Evolutionary conservation across 2,329 filamentous ascomycete genomes (phyloP), one percentile per base, ranked within the genome.

Genomic region (Colletotrichum neosansevieriae): DNA sequence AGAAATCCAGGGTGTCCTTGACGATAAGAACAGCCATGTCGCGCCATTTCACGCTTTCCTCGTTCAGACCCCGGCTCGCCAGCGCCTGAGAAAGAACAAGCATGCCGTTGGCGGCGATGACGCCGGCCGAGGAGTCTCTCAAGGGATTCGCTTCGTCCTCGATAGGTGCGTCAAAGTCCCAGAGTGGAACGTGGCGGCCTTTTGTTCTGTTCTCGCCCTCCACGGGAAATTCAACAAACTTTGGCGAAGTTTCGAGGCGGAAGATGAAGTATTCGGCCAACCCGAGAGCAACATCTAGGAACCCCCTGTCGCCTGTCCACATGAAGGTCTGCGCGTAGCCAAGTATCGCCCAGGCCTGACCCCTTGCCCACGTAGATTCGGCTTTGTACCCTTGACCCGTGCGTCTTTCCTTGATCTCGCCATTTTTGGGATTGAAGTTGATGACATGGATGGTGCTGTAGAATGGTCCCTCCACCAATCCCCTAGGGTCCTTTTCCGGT

Each of bases 301-400:
- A 86, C 2, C 76, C 76, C 0, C 64, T 19, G 1, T 84, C 80
- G 11, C 79, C 80, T 0, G 84, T 86, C 82, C 83, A 86, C 36
- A 74, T 73, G 62, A 83, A 86, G 0, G 83, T 81, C 68, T 86
- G 84, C 0, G 84, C 79, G 57, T 84, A 86, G 0, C 84, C 84
- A 15, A 85, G 75, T 15, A 86, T 82, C 0, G 78, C 80, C 84
- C 85, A 87, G 0, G 83, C 84, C 62, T 87, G 85, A 2, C 85
- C 85, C 12, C 85, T 79, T 4, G 81, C 79, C 85, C 85, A 87
- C 0, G 83, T 85, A 0, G 83, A 86, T 17, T 76, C 73, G 38
- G 81, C 80, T 0, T 74, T 70, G 70, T 81, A 83, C 0, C 85
- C 85, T 66, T 87, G 85, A 0, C 81, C 84, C 0, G 85, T 87